Evolutionary conservation across 2,329 filamentous ascomycete species (phyloP), one percentile per base, ranked within the genome.

Genomic region (Aspergillus intermedius): DNA sequence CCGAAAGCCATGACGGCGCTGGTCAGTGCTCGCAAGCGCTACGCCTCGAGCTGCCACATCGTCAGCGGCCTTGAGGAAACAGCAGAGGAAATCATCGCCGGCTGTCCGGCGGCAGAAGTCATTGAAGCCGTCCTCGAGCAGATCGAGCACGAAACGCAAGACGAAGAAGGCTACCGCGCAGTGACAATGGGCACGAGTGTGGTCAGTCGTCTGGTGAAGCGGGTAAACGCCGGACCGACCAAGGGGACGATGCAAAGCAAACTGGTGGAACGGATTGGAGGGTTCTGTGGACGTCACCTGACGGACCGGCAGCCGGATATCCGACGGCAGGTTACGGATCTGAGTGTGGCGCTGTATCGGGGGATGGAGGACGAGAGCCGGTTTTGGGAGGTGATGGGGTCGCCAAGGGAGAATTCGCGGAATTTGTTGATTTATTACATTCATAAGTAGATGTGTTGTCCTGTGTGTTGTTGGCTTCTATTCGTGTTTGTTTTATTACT

Each of bases 21-120:
- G 3, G 60, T 73, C 39, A 59, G 60, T 10, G 63, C 68, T 15
- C 65, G 69, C 19, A 65, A 63, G 42, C 59, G 69, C 42, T 70
- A 71, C 48, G 65, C 65, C 44, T 57, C 62, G n/a, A 65, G 56
- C 25, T 67, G 64, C 19, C 67, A 72, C 56, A 69, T 73, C 49
- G 64, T 69, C 8, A 65, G 60, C 21, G 69, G 65, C 7, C 53
- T 74, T 17, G 65, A 72, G 48, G 66, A 72, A 43, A 67, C 68
- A 3, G 61, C 57, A 0, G 65, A 70, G 34, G 61, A 64, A 32
- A 63, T 72, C 17, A 61, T 68, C 19, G 54, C 57, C 7, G 53
- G 62, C 4, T 63, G 62, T 43, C 53, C 64, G 9, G 59, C 61
- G 17, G 46, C 46, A 13, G 55, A 58, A 17, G 55, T 62, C 22